A percentile compares a stretch with the other conserved stretches of the same genome.
Conservation (phyloP, 768 basidiomycete genomes). For the Antrodiella citrinella region DNA sequence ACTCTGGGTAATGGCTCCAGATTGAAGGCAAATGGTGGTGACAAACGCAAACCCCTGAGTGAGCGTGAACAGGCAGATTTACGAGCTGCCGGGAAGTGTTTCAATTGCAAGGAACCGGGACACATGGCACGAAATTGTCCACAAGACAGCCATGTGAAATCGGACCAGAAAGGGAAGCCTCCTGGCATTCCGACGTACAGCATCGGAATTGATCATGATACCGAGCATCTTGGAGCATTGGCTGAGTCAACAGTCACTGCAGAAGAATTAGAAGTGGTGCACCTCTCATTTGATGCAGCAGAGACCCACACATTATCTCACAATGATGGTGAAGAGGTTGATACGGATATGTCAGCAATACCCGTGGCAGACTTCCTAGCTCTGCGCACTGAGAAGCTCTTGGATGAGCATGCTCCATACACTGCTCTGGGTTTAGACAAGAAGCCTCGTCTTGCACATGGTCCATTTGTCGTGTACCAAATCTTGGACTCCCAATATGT, state of each 20-base stretch:
- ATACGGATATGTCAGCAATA: no score
- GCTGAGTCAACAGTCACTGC: background rate
- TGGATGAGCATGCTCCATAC: background rate
- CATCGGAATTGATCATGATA: conserved; percentile 2
- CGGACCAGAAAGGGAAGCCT: conserved; percentile 3
- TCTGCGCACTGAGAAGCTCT: background rate
- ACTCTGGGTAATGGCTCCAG: background rate
- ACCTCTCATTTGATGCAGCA: no score
- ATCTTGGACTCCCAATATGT: background rate
- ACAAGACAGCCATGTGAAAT: background rate
- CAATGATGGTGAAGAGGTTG: no score
- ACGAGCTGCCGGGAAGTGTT: conserved; percentile 7
- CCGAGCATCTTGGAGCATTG: conserved; percentile 2
- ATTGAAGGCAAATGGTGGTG: background rate
- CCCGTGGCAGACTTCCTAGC: background rate
- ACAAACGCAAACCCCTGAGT: background rate
- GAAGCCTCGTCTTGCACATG: background rate
- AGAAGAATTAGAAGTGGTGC: background rate
- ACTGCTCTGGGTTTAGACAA: no score
- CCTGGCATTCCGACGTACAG: background rate
- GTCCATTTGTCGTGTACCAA: background rate
- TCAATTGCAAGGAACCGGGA: conserved; percentile 8
- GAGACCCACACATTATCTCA: no score
- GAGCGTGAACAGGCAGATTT: conserved; percentile 7
- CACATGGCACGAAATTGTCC: conserved; percentile 9